Evolutionary conservation across 345 rosid species (phyloP), one percentile per base, ranked within the genome.

Genomic region (Rhizophora mangle): DNA sequence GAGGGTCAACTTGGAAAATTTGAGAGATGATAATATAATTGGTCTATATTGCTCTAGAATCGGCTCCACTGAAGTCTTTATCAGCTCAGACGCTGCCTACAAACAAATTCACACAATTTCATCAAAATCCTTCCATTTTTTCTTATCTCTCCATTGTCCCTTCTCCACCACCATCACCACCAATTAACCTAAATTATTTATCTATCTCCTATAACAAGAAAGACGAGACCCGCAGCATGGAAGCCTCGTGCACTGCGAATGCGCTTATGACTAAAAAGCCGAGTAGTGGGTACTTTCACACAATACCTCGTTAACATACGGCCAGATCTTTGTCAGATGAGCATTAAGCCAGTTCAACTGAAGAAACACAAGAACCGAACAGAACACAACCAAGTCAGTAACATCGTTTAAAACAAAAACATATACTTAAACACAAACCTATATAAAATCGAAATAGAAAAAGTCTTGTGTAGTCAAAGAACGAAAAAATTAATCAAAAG

Each of bases 51-150:
- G 97, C 77, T 89, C 99, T 4, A 96, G 87, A 68, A 90, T 72
- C 53, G 99, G 99, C 83, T 96, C 99, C 46, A 96, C 94, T 0
- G 92, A 85, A 64, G 91, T 70, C 82, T 70, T 92, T 67, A 96
- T 96, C 80, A 92, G 83, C 68, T 89, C 98, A 63, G 99, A 96
- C 32, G 99, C 99, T 30, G 99, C 99, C 99, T 96, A 80, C 60
- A 77, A 9, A 67, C 63, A 43, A 43, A 43, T 43, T 15, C 49
- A 43, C 49, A 15, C 49, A 13, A 43, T 43, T 19, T 11, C 16
- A 43, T 43, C 18, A 43, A 43, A 43, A 11, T 19, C 49, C 49
- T 13, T 39, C 15, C 4, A 2, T 39, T 39, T 39, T 11, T 39
- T 34, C 9, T 34, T 34, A 34, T 34, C 37, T 0, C 15, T 13